phyloP scores from a whole-genome alignment of 2,329 filamentous ascomycete species.

The Moelleriella libera region DNA sequence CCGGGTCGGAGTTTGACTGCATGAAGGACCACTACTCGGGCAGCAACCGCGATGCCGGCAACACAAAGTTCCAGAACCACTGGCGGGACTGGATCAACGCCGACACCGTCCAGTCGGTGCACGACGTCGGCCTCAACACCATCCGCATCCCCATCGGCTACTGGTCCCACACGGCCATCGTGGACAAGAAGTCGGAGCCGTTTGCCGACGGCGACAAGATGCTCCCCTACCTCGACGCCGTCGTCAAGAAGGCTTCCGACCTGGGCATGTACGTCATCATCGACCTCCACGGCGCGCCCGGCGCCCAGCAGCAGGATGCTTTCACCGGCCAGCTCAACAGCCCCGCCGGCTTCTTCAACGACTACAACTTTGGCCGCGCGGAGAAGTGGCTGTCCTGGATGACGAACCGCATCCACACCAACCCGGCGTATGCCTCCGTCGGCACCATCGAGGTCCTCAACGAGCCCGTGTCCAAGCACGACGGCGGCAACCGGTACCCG shows the following conservation, averaged over 20 bases:
- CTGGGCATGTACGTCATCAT: slow-evolving; percentile 18
- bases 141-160: slow-evolving; percentile 39
- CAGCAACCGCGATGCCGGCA: slow-evolving; percentile 21
- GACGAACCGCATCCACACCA: slow-evolving; percentile 34
- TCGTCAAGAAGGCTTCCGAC: slow-evolving; percentile 16
- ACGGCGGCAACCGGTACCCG: slow-evolving; percentile 8
- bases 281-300: slow-evolving; percentile 29
- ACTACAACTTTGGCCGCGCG: slow-evolving; percentile 41
- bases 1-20: slow-evolving; percentile 37
- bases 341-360: slow-evolving; percentile 36
- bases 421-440: slow-evolving; percentile 35
- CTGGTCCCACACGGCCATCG: slow-evolving; percentile 34
- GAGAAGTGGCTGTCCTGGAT: slow-evolving; percentile 40
- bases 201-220: slow-evolving; percentile 23
- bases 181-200: slow-evolving; percentile 29
- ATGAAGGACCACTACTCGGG: slow-evolving; percentile 17
- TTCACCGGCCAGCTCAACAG: slow-evolving; percentile 25
- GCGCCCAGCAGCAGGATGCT: slow-evolving; percentile 26
- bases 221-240: slow-evolving; percentile 16
- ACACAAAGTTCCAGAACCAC: slow-evolving; percentile 30
- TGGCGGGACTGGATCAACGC: slow-evolving; percentile 20
- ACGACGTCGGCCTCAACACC: slow-evolving; percentile 38
- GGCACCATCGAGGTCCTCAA: slow-evolving; percentile 46
- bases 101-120: slow-evolving; percentile 28
- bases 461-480: slow-evolving; percentile 18